Base-by-base conservation (phyloP, 345 rosid genomes). In the Iberis pinnata region DNA sequence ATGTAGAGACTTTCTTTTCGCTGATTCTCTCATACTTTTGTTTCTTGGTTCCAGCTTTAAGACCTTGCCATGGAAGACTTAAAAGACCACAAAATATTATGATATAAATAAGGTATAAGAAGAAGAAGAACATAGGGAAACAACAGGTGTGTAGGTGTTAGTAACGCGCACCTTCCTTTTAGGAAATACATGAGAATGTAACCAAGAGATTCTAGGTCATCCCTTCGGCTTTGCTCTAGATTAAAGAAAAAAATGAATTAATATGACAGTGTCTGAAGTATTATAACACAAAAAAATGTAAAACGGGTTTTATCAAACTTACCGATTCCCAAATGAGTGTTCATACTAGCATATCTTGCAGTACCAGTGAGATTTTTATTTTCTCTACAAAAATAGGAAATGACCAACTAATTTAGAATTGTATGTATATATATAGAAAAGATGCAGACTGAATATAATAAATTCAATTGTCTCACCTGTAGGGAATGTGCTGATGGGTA, bases 51-150 rank as follows among this genome's bases (percentile, higher is more conserved):
- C 98, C 98, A 18, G 97, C 97, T 75, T 83, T 88, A 31, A 92
- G 71, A 60, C 98, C 98, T 78, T 92, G 98, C 98, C 98, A 92
- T 18, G 98, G 98, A 73, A 92, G 97, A 72, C 98, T 92, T 22
- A 22, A 22, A 17, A 44, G 13, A 49, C 41, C n/a, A n/a, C n/a
- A n/a, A n/a, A n/a, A n/a, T n/a, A n/a, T n/a, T n/a, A n/a, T n/a
- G n/a, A 12, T 33, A 36, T 24, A 50, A 19, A 32, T 41, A 41
- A 53, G n/a, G 37, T 11, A 38, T 56, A 27, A 22, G 25, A 22
- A 31, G 25, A 22, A 31, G 27, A 42, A 47, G n/a, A 63, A 35
- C 37, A 7, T 49, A 15, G 37, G 37, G 37, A 40, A 42, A 45
- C 19, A 12, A 37, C 4, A 6, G 27, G 19, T 0, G 5, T 12